A percentile compares a stretch with the other conserved stretches of the same genome.
These are phyloP conservation scores for Nicotiana knightiana DNA, from an alignment of 257 asterid species.

Conservation along the genomic window DNA sequence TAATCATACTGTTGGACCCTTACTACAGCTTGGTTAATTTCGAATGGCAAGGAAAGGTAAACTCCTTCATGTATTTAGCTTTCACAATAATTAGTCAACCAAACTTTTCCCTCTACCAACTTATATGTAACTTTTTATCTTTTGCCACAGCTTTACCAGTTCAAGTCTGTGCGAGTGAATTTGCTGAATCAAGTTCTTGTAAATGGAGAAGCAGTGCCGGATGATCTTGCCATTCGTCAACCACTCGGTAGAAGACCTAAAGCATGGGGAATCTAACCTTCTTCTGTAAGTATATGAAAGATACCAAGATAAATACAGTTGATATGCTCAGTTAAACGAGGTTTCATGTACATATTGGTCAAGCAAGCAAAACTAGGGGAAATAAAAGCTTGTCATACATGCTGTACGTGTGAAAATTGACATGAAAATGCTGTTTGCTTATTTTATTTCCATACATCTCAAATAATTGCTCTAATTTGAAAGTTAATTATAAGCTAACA, in stretches of 20 bases:
- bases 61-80: not conserved
- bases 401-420: no score
- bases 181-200: constrained; percentile 75
- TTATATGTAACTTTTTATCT: constrained; percentile 3
- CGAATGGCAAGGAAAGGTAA: constrained; percentile 39
- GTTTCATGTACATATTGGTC: no score
- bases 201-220: constrained; percentile 56
- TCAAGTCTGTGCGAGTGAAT: constrained; percentile 65
- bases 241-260: constrained; percentile 69
- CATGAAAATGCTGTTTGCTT: no score
- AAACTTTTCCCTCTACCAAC: not conserved
- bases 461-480: no score
- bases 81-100: no score
- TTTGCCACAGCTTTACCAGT: constrained; percentile 45
- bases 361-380: no score
- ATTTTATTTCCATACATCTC: not conserved
- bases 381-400: no score
- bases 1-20: constrained; percentile 62
- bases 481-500: no score
- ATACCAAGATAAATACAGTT: no score
- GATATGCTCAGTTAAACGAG: no score
- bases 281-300: no score
- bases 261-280: not conserved
- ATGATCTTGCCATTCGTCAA: constrained; percentile 40
- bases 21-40: constrained; percentile 25